Base-by-base conservation (phyloP, 202 grass and related monocot genomes). In the Carex arenaria region DNA sequence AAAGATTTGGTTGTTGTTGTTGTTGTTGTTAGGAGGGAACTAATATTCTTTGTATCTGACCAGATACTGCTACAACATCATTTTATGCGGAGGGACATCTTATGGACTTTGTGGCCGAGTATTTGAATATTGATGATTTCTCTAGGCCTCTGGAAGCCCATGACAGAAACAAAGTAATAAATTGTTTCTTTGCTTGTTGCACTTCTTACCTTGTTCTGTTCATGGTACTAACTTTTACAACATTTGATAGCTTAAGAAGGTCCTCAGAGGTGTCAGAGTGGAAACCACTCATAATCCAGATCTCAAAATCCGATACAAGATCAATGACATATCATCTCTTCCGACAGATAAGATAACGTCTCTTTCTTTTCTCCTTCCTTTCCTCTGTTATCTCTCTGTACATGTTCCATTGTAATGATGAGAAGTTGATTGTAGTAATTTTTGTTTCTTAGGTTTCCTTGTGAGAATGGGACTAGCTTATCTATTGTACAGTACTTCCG, bases 31-130 rank as follows among this genome's bases (percentile, higher is more conserved):
- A 34, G 32, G 32, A 34, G 32, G 32, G 4, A 67, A 14, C 3
- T 82, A 49, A 78, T 81, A 3, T 4, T 61, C 67, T 67, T n/a
- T 67, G 14, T 55, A 13, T 85, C 10, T 80, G 55, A 78, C 9
- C 78, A 97, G 92, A 97, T 82, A 91, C 91, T 20, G 88, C 90
- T 49, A 88, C 92, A 40, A 97, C 94, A 36, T 90, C 94, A 22
- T 94, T 94, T 66, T 97, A 94, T 60, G 91, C 91, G 87, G 80
- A 90, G 18, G 74, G 78, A 14, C 68, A 64, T 23, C 80, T 97
- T 28, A 82, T 91, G 55, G 22, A 87, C 30, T 94, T 97, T 51
- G 84, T 97, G 23, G n/a, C 19, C 10, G 85, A 93, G 53, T 91
- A 52, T 78, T 81, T 97, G 63, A 90, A 72, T 59, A 3, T 93